These are phyloP conservation scores for Micractinium conductrix DNA, from an alignment of 139 green algal genomes.

Conservation along the genomic window DNA sequence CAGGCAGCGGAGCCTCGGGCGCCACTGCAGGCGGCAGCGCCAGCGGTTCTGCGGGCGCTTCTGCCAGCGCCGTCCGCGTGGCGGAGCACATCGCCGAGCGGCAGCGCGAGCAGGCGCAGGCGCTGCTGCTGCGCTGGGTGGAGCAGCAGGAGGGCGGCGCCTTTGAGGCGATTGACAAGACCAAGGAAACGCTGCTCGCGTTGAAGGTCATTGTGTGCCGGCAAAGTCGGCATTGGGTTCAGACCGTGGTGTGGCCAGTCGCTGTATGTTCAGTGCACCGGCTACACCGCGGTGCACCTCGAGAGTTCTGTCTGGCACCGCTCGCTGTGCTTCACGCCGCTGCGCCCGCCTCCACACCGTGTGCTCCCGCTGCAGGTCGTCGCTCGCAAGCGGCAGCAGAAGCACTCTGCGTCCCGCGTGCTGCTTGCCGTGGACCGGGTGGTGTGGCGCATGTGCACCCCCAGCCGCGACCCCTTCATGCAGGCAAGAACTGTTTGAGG, in stretches of 20 bases:
- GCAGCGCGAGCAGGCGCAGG: conserved; percentile 18
- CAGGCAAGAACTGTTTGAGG: no score
- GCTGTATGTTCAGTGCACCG: neutral
- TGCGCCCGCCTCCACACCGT: neutral
- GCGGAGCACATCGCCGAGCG: neutral
- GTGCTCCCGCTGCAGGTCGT: conserved; percentile 6
- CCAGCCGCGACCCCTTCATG: conserved; percentile 45
- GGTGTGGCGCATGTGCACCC: conserved; percentile 58
- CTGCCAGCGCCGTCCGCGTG: neutral
- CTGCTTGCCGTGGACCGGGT: conserved; percentile 54
- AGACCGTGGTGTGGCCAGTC: neutral
- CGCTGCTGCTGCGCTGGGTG: conserved; percentile 58
- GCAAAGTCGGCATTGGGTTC: no score
- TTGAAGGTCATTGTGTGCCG: conserved; percentile 39
- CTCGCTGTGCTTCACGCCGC: neutral
- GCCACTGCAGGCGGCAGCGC: neutral
- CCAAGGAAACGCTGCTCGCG: conserved; percentile 27
- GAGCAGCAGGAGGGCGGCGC: conserved; percentile 51
- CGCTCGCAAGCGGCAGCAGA: conserved; percentile 43
- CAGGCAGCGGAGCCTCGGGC: no score
- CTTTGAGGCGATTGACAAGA: conserved; percentile 22
- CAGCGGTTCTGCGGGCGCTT: neutral
- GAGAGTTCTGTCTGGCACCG: no score
- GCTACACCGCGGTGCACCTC: no score
- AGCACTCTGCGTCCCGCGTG: conserved; percentile 26